phyloP scores from a whole-genome alignment of 441 rosid species.

The Omphalea diandra region DNA sequence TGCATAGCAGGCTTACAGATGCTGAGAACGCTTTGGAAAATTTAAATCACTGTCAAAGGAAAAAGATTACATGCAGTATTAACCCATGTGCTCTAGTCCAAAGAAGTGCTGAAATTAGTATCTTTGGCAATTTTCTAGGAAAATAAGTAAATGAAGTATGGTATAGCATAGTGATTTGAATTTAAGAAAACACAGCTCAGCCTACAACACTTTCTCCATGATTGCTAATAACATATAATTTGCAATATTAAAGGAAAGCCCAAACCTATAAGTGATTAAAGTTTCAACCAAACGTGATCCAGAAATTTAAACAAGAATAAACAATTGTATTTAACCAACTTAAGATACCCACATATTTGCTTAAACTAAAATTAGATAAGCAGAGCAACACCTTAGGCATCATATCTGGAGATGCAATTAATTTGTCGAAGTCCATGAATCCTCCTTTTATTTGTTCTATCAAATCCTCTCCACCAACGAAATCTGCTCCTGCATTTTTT shows the following conservation, averaged over 20 bases:
- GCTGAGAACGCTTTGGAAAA: not conserved
- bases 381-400: conserved; percentile 86
- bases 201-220: not conserved
- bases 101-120: too few species aligned
- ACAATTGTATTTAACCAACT: not conserved
- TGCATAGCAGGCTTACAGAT: not conserved
- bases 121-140: not conserved
- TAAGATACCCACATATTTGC: not conserved
- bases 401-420: conserved; percentile 99
- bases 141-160: not conserved
- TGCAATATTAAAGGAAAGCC: not conserved
- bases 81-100: too few species aligned
- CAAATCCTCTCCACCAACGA: conserved; percentile 95
- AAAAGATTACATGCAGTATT: too few species aligned
- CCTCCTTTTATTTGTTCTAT: conserved; percentile 92
- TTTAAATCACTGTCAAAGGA: not conserved
- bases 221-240: not conserved
- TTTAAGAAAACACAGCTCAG: not conserved
- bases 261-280: not conserved
- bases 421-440: conserved; percentile 96
- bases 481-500: conserved; percentile 97
- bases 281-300: not conserved
- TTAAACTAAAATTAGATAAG: conserved; percentile 20
- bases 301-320: not conserved
- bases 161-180: not conserved